Conservation (phyloP, 108 stramenopile species). For the Stephanodiscus minutulus region DNA sequence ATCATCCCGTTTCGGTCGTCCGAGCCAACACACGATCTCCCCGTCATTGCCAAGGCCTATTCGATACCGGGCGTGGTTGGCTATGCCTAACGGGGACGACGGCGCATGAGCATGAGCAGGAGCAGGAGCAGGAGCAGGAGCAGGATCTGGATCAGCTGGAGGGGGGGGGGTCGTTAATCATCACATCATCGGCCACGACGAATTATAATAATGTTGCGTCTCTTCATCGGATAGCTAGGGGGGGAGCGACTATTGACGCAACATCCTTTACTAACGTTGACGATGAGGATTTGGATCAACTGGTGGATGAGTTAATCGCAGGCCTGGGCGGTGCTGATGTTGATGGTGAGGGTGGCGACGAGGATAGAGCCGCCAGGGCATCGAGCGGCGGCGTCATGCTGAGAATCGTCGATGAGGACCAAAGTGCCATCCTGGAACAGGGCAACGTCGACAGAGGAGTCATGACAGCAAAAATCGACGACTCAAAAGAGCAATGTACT, state of each 20-base stretch:
- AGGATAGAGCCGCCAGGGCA: neutral
- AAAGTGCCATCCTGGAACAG: neutral
- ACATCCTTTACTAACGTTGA: neutral
- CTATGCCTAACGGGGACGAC: no score
- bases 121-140: no score
- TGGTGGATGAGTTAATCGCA: constrained; percentile 42
- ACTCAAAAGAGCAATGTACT: neutral
- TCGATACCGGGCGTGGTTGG: no score
- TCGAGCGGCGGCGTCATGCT: neutral
- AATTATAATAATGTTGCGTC: neutral
- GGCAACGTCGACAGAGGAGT: neutral
- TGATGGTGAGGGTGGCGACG: neutral
- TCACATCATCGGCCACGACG: neutral
- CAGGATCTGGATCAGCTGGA: no score
- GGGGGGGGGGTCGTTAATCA: neutral
- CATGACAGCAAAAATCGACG: neutral
- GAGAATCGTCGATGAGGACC: neutral
- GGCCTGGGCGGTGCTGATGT: constrained; percentile 10
- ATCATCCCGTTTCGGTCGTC: neutral
- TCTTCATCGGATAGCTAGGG: neutral
- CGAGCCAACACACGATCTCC: neutral
- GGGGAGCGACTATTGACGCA: neutral
- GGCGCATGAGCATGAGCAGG: no score
- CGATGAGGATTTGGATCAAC: constrained; percentile 43
- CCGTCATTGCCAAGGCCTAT: no score